Evolutionary conservation across 371 early-diverging fungal genomes (phyloP).

Genomic region (Syncephalastrum sp.): DNA sequence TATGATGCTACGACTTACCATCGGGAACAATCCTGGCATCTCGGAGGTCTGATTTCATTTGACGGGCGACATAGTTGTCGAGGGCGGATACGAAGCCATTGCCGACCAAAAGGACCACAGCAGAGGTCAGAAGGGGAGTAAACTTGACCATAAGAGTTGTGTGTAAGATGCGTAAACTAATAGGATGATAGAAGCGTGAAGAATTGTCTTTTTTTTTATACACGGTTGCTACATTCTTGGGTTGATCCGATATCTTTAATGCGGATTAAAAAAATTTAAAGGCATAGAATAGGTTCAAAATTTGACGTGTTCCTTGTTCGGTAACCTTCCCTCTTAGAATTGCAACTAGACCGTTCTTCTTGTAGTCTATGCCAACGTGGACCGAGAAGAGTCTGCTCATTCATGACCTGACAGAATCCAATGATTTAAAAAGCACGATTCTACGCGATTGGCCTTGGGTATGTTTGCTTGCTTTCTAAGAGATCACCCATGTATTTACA

Average conservation of each 20-base stretch:
- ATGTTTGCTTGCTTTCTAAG: neutral
- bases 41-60: neutral
- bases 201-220: conserved; percentile 1
- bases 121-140: neutral
- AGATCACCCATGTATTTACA: neutral
- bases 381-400: no score
- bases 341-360: no score
- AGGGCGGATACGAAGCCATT: conserved; percentile 5
- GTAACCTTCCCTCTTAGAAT: no score
- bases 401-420: no score
- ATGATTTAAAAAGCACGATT: no score
- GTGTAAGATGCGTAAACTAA: neutral
- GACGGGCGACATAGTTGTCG: conserved; percentile 1
- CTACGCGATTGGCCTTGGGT: conserved; percentile 6
- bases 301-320: no score
- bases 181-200: neutral
- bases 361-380: no score
- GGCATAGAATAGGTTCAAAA: no score
- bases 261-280: no score
- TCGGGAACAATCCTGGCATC: conserved; percentile 11
- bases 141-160: neutral
- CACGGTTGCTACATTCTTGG: neutral
- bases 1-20: neutral
- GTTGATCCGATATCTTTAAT: no score
- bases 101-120: conserved; percentile 1